Conservation (phyloP, 2,329 filamentous ascomycete species). For the Remersonia thermophila region DNA sequence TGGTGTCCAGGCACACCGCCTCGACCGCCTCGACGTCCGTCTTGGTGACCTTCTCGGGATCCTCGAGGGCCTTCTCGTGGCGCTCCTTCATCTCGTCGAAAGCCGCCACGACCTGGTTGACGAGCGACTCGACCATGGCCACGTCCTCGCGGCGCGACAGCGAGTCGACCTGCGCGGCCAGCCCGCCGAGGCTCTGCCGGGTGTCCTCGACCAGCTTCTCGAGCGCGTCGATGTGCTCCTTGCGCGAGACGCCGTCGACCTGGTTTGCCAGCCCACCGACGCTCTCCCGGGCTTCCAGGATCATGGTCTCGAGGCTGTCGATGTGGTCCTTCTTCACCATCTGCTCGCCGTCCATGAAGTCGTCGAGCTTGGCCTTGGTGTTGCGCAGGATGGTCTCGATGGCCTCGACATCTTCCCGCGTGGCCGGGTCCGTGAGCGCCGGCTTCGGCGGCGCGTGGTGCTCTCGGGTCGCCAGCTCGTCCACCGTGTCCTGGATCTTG, state of each 20-base stretch:
- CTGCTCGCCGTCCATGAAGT: constrained; percentile 60
- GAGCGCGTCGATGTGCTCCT: constrained; percentile 52
- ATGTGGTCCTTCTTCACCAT: constrained; percentile 54
- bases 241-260: constrained; percentile 54
- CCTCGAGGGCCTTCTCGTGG: constrained; percentile 40
- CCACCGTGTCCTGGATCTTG: constrained; percentile 20
- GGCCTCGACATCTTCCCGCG: constrained; percentile 75
- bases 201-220: constrained; percentile 59
- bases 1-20: constrained; percentile 73
- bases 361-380: constrained; percentile 78
- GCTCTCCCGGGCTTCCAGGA: constrained; percentile 63
- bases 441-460: constrained; percentile 16
- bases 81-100: constrained; percentile 62
- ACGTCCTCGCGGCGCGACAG: constrained; percentile 70
- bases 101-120: constrained; percentile 62
- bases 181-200: constrained; percentile 55
- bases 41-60: constrained; percentile 60
- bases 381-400: constrained; percentile 86
- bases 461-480: constrained; percentile 17
- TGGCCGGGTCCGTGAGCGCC: constrained; percentile 37
- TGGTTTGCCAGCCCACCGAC: constrained; percentile 55
- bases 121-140: constrained; percentile 60
- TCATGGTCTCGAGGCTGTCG: constrained; percentile 50
- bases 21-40: constrained; percentile 72
- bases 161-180: constrained; percentile 56